A percentile compares a stretch with the other conserved stretches of the same genome.
Evolutionary conservation across 352 stramenopile genomes (phyloP).

Genomic region (Phytophthora megakarya): DNA sequence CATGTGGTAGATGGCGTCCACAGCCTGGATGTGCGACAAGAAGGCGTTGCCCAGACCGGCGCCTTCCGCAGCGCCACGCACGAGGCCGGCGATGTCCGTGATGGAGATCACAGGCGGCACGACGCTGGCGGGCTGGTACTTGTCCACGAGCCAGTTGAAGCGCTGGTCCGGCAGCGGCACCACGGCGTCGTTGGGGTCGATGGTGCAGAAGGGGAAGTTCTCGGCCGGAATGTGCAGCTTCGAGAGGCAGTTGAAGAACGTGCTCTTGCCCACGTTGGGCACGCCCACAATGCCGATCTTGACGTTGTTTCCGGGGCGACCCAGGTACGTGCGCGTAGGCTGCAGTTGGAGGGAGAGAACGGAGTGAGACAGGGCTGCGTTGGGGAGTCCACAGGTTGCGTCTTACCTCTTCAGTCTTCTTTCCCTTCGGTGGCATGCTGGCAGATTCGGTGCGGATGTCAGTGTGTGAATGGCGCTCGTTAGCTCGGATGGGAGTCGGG

Average conservation of each 20-base stretch:
- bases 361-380: slow-evolving; percentile 8
- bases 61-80: slow-evolving; percentile 97
- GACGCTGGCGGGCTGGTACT: slow-evolving; percentile 94
- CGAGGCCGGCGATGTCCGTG: slow-evolving; percentile 99
- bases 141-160: slow-evolving; percentile 98
- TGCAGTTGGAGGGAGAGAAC: slow-evolving; percentile 7
- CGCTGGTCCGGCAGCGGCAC: slow-evolving; percentile 97
- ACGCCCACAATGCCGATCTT: slow-evolving; percentile 99
- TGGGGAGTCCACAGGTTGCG: neutral
- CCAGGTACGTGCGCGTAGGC: slow-evolving; percentile 76
- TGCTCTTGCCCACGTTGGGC: slow-evolving; percentile 99
- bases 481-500: slow-evolving; percentile 20
- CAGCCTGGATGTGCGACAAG: slow-evolving; percentile 98
- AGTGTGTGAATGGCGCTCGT: slow-evolving; percentile 36
- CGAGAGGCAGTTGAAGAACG: slow-evolving; percentile 99
- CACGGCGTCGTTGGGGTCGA: slow-evolving; percentile 98
- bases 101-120: slow-evolving; percentile 98
- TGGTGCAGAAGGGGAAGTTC: slow-evolving; percentile 98
- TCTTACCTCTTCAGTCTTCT: slow-evolving; percentile 77
- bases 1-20: slow-evolving; percentile 99
- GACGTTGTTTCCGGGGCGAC: slow-evolving; percentile 92
- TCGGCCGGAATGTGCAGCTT: slow-evolving; percentile 92
- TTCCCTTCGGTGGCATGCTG: slow-evolving; percentile 80
- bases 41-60: slow-evolving; percentile 99
- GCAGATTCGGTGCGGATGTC: slow-evolving; percentile 14